A percentile compares a stretch with the other conserved stretches of the same genome.
Conservation (phyloP, 2,329 filamentous ascomycete species). For the Xylaria sp. region DNA sequence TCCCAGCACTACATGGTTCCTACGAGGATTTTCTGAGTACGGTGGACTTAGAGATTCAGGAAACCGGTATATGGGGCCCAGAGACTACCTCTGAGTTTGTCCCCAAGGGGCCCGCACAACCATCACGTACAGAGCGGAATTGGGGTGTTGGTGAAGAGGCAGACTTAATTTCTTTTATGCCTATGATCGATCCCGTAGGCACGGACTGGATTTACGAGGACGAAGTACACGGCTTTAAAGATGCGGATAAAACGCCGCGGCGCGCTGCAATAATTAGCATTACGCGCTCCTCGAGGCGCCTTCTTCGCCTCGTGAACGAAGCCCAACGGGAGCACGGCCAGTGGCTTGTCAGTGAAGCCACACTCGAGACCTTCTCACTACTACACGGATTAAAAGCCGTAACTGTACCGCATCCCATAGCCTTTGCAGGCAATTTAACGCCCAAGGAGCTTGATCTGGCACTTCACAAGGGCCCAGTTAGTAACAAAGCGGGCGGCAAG, state of each 20-base stretch:
- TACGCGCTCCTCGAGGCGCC: neutral
- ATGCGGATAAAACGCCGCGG: neutral
- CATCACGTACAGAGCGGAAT: neutral
- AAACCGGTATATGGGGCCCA: neutral
- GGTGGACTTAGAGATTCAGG: neutral
- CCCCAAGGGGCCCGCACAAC: neutral
- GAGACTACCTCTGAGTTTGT: neutral
- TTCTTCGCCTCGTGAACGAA: neutral
- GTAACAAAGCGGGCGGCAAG: neutral
- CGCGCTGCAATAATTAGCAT: neutral
- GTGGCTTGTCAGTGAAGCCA: slow-evolving; percentile 1
- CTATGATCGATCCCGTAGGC: neutral
- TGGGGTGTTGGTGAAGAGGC: neutral
- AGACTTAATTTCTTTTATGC: slow-evolving; percentile 1
- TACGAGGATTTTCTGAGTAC: neutral
- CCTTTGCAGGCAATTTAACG: neutral
- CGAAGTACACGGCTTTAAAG: neutral
- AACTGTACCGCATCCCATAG: neutral
- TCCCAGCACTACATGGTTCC: neutral
- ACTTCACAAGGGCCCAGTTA: neutral
- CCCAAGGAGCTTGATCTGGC: neutral
- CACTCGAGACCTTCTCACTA: slow-evolving; percentile 2
- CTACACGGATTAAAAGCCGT: slow-evolving; percentile 2
- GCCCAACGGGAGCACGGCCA: neutral
- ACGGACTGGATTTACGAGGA: neutral